Conservation (phyloP, 306 rosid genomes). For the Castanopsis chinensis region DNA sequence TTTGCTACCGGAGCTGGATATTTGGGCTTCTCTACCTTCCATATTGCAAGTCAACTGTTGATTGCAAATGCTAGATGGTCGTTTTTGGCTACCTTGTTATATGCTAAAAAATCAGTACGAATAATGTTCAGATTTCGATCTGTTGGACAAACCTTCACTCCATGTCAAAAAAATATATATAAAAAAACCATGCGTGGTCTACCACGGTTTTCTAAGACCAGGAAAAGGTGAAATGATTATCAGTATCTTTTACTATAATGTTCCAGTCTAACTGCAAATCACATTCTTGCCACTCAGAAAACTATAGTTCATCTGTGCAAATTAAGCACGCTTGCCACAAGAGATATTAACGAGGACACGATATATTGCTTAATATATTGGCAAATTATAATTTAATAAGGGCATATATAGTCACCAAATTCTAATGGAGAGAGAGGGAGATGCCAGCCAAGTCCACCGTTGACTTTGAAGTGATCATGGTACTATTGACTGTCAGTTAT, state of each 20-base stretch:
- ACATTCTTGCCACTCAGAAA: no score
- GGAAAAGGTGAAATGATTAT: not conserved
- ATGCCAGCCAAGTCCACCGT: no score
- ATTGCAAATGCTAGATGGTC: not conserved
- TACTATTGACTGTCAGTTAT: no score
- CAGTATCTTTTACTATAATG: not conserved
- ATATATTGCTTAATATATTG: no score
- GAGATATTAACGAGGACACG: no score
- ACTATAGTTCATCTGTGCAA: no score
- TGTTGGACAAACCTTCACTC: not conserved
- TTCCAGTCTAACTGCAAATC: not conserved
- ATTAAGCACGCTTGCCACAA: no score
- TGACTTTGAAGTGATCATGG: no score
- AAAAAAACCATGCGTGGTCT: not conserved
- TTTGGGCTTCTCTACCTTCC: conserved; percentile 20
- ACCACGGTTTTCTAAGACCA: not conserved
- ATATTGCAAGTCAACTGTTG: conserved; percentile 7
- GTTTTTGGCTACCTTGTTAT: not conserved
- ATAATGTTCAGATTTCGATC: not conserved
- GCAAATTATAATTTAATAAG: no score
- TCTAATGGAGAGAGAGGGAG: no score
- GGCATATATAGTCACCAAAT: no score
- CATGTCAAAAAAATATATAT: not conserved
- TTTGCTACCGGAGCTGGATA: not conserved
- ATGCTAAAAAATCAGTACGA: not conserved